Evolutionary conservation across 2,329 filamentous ascomycete species (phyloP).

Genomic region (Gnomoniopsis smithogilvyi): DNA sequence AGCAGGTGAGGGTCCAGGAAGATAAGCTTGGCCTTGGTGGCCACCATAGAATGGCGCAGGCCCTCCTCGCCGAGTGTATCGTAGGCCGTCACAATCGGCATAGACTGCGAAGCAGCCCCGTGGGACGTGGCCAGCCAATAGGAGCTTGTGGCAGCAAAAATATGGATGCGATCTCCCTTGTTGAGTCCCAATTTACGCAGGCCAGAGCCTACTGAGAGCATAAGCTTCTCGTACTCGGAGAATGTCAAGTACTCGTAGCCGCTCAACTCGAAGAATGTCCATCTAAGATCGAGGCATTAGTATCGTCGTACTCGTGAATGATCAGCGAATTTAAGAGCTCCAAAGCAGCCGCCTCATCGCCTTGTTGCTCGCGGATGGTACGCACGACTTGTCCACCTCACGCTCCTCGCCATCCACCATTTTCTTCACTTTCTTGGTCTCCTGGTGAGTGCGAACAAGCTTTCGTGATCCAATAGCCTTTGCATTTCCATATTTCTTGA

Average conservation of each 20-base stretch:
- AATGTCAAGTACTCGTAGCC: conserved; percentile 75
- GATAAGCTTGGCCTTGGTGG: conserved; percentile 69
- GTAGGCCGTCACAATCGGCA: conserved; percentile 82
- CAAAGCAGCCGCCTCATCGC: neutral
- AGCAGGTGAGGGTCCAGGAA: conserved; percentile 72
- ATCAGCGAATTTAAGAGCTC: neutral
- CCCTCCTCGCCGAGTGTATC: conserved; percentile 77
- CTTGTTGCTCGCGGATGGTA: neutral
- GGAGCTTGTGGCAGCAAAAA: conserved; percentile 71
- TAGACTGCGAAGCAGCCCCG: conserved; percentile 65
- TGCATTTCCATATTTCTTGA: conserved; percentile 61
- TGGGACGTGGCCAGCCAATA: conserved; percentile 52
- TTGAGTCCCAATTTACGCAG: conserved; percentile 69
- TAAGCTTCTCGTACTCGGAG: conserved; percentile 71
- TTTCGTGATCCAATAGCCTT: conserved; percentile 68
- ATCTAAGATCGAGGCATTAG: conserved; percentile 38
- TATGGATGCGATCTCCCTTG: conserved; percentile 68
- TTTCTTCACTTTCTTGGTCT: conserved; percentile 89
- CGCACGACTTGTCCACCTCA: conserved; percentile 66
- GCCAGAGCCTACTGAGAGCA: conserved; percentile 65
- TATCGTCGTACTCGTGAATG: conserved; percentile 20
- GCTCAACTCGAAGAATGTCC: conserved; percentile 84
- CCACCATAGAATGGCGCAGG: conserved; percentile 68
- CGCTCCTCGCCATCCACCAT: conserved; percentile 75
- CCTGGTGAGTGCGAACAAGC: conserved; percentile 72